Percentiles rank a stretch among this genome's conserved stretches.
These are phyloP conservation scores for Cryptococcus jaspeensis DNA, from an alignment of 1,284 basidiomycete species.

Conservation along the genomic window DNA sequence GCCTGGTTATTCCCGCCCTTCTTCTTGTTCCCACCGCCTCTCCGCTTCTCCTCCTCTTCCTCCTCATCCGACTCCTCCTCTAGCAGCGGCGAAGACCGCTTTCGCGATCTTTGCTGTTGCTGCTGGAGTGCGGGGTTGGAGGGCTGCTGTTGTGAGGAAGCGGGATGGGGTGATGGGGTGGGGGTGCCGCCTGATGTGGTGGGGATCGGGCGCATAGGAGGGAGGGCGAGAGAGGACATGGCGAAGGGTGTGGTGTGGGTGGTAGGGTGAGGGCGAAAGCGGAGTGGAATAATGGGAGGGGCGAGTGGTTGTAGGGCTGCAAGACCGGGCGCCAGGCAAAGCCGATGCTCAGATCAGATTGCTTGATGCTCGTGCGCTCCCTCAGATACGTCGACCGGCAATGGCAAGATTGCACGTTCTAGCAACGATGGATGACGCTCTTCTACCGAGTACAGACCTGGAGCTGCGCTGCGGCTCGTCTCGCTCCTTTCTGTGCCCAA, in stretches of 20 bases:
- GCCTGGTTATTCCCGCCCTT: slow-evolving; percentile 17
- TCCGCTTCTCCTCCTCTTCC: slow-evolving; percentile 34
- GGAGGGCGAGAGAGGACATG: slow-evolving; percentile 6
- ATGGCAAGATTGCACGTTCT: no score
- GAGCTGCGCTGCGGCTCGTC: no score
- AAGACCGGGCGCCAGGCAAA: no score
- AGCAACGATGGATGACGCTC: no score
- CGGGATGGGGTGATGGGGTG: background rate
- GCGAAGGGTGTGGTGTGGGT: background rate
- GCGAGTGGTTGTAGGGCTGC: no score
- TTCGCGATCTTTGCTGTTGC: slow-evolving; percentile 13
- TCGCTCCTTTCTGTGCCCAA: no score
- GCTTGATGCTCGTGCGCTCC: no score
- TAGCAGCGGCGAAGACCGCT: slow-evolving; percentile 20
- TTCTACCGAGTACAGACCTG: no score
- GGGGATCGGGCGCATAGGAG: background rate
- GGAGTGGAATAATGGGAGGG: background rate
- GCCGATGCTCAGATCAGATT: no score
- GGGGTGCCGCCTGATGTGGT: background rate
- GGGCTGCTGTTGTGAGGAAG: background rate
- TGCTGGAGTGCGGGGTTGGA: background rate
- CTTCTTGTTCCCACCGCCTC: slow-evolving; percentile 23
- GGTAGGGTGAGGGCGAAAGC: background rate
- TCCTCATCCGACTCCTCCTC: slow-evolving; percentile 35
- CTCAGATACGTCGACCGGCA: no score